Conservation (phyloP, 225 moss, liverwort and hornwort genomes). For the Pseudisothecium myosuroides region DNA sequence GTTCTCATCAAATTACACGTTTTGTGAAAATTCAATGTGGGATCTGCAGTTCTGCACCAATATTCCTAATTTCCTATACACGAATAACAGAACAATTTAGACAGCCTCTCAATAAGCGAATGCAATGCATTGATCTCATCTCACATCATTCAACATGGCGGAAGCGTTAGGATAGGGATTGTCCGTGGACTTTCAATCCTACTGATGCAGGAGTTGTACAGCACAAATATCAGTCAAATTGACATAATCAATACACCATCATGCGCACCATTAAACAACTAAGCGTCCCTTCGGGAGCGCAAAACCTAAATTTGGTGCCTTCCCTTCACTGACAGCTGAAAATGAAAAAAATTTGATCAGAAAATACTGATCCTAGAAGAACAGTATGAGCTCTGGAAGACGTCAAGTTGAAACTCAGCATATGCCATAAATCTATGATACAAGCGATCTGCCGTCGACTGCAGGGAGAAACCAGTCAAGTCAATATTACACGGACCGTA, state of each 20-base stretch:
- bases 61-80: neutral
- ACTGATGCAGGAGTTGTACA: neutral
- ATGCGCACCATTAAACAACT: neutral
- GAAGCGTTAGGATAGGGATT: neutral
- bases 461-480: neutral
- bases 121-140: neutral
- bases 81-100: neutral
- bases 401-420: neutral
- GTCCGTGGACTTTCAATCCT: neutral
- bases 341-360: neutral
- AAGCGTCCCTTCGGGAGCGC: neutral
- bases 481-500: conserved; percentile 1
- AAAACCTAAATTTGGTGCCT: neutral
- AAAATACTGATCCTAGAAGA: neutral
- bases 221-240: neutral
- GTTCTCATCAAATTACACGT: neutral
- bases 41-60: neutral
- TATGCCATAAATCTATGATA: conserved; percentile 1
- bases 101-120: neutral
- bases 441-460: neutral
- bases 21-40: neutral
- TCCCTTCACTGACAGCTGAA: neutral
- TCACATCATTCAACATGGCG: neutral
- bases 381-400: neutral
- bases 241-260: neutral